A percentile compares a stretch with the other conserved stretches of the same genome.
Evolutionary conservation across 2,329 filamentous ascomycete species (phyloP).

Genomic region (Fusarium marasasianum): DNA sequence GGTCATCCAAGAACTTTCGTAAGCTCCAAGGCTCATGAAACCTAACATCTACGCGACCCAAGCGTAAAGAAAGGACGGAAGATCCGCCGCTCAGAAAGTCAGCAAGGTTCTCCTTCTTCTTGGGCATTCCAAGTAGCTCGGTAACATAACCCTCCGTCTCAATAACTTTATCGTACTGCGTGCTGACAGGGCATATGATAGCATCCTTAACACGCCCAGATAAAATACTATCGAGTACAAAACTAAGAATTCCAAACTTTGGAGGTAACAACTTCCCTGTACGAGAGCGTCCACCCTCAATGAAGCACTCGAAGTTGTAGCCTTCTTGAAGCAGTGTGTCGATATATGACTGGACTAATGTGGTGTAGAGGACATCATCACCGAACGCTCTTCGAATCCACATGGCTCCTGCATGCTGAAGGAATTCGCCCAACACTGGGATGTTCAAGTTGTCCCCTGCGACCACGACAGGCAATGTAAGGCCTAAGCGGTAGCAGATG

Average conservation of each 20-base stretch:
- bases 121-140: slow-evolving; percentile 91
- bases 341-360: slow-evolving; percentile 95
- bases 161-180: slow-evolving; percentile 98
- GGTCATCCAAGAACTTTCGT: slow-evolving; percentile 80
- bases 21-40: slow-evolving; percentile 98
- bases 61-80: slow-evolving; percentile 85
- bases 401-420: slow-evolving; percentile 97
- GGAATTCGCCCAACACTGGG: slow-evolving; percentile 85
- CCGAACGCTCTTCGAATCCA: slow-evolving; percentile 94
- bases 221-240: slow-evolving; percentile 88
- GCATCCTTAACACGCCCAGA: slow-evolving; percentile 89
- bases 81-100: slow-evolving; percentile 88
- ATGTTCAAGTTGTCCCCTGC: slow-evolving; percentile 97
- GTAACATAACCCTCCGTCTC: slow-evolving; percentile 97
- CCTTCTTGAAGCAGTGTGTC: slow-evolving; percentile 90
- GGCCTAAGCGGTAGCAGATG: slow-evolving; percentile 92
- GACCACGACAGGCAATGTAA: slow-evolving; percentile 90
- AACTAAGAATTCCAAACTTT: slow-evolving; percentile 94
- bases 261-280: slow-evolving; percentile 94
- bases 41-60: slow-evolving; percentile 92
- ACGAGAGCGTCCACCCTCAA: slow-evolving; percentile 91
- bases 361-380: slow-evolving; percentile 88
- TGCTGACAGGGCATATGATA: slow-evolving; percentile 94
- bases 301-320: slow-evolving; percentile 97
- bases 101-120: slow-evolving; percentile 91